Base-by-base conservation (phyloP, 2,329 filamentous ascomycete genomes). In the Penicillium sp. region DNA sequence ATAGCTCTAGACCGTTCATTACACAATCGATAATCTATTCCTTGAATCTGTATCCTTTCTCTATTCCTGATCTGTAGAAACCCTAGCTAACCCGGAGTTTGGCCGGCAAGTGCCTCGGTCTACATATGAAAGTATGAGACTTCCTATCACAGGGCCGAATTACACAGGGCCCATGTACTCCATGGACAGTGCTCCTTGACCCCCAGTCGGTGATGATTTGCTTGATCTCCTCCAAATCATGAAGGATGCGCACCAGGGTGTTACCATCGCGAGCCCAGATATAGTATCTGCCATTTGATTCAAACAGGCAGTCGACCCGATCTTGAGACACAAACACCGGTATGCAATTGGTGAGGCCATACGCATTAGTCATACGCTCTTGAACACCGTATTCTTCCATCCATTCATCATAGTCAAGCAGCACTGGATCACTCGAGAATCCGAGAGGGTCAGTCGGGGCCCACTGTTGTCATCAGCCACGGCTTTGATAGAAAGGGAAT, bases 1-100 rank as follows among this genome's bases (percentile, higher is more conserved):
- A 62, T 61, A 63, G 20, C 42, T 35, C 45, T 50, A 34, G 18
- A 13, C 11, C 20, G 8, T 45, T 35, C 48, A 37, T 32, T 20
- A n/a, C 20, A 35, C 22, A 34, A 22, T 35, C 9, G 31, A n/a
- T 46, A 46, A n/a, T 34, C 5, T n/a, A n/a, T 34, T 34, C 18
- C 29, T 20, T 32, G 7, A 20, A 32, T 31, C 4, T 6, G 10
- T 45, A 13, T 44, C 24, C 26, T 14, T 45, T 22, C 29, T 46
- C 8, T 18, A n/a, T 46, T 34, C 29, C 34, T 35, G 20, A 13
- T 34, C 20, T 35, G 9, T 46, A 35, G 14, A 34, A 46, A 35
- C 5, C 31, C 20, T n/a, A 7, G 13, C n/a, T 46, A n/a, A 18
- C 8, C 16, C 5, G 18, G 18, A 34, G 18, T 46, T n/a, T 34